Evolutionary conservation across 805 yeast species (phyloP).

Genomic region (Metschnikowia kunwiensis): DNA sequence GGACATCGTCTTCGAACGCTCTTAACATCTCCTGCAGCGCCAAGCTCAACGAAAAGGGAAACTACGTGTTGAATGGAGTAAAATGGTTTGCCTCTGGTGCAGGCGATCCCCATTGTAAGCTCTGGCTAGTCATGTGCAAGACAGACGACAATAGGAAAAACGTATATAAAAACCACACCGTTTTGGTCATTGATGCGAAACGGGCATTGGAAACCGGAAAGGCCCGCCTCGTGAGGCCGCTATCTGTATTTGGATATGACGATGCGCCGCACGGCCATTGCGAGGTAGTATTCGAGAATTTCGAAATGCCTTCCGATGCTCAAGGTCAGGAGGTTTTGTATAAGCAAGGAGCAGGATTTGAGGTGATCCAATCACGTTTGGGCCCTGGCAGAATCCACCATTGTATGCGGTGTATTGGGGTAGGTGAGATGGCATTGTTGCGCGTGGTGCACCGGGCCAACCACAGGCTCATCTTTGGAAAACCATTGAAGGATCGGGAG

Average conservation of each 20-base stretch:
- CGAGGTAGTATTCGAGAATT: slow-evolving; percentile 51
- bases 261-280: slow-evolving; percentile 75
- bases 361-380: slow-evolving; percentile 58
- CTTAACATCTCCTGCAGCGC: slow-evolving; percentile 53
- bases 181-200: slow-evolving; percentile 51
- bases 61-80: slow-evolving; percentile 53
- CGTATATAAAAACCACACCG: slow-evolving; percentile 53
- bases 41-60: slow-evolving; percentile 34
- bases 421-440: slow-evolving; percentile 53
- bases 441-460: slow-evolving; percentile 51
- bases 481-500: slow-evolving; percentile 49
- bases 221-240: slow-evolving; percentile 48
- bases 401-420: slow-evolving; percentile 64
- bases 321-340: slow-evolving; percentile 42
- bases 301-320: slow-evolving; percentile 44
- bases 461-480: slow-evolving; percentile 51
- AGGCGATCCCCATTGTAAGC: slow-evolving; percentile 59
- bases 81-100: slow-evolving; percentile 75
- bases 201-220: slow-evolving; percentile 48
- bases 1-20: slow-evolving; percentile 60
- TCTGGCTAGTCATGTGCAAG: slow-evolving; percentile 54
- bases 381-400: slow-evolving; percentile 74
- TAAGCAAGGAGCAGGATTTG: slow-evolving; percentile 55
- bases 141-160: slow-evolving; percentile 29
- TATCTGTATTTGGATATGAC: slow-evolving; percentile 56